phyloP scores from a whole-genome alignment of 768 basidiomycete species.

The Termitomyces sp. region DNA sequence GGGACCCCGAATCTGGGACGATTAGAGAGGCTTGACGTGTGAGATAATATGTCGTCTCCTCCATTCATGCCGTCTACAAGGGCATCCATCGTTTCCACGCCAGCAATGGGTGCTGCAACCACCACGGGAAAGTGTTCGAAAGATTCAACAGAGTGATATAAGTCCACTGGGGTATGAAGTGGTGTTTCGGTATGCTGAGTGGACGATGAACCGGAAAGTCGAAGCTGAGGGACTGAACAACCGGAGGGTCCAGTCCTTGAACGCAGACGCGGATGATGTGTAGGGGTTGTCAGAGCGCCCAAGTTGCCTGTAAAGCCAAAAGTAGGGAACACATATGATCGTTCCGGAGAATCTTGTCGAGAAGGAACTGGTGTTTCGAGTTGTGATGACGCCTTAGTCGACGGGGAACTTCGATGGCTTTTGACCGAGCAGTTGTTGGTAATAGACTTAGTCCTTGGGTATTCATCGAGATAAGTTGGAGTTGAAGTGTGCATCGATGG shows the following conservation, averaged over 20 bases:
- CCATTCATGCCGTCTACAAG: constrained; percentile 89
- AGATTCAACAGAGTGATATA: constrained; percentile 31
- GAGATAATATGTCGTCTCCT: constrained; percentile 47
- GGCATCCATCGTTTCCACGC: constrained; percentile 86
- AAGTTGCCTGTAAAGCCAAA: constrained; percentile 29
- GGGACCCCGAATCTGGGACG: constrained; percentile 53
- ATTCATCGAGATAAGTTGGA: constrained; percentile 41
- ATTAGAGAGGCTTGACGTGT: constrained; percentile 34
- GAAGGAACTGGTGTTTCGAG: constrained; percentile 3
- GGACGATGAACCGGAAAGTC: constrained; percentile 64
- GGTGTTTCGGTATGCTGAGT: constrained; percentile 67
- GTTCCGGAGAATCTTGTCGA: constrained; percentile 16
- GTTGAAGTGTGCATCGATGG: constrained; percentile 23
- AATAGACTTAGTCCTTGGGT: constrained; percentile 34
- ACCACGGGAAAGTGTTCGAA: constrained; percentile 56
- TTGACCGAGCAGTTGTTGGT: constrained; percentile 26
- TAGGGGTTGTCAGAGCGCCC: constrained; percentile 20
- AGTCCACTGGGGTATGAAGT: constrained; percentile 64
- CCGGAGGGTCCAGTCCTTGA: constrained; percentile 58
- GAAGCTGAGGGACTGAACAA: constrained; percentile 43
- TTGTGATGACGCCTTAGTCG: constrained; percentile 17
- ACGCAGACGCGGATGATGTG: constrained; percentile 39
- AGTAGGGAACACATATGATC: constrained; percentile 38
- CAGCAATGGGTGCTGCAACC: constrained; percentile 72
- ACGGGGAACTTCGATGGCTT: constrained; percentile 16